Conservation (phyloP, 2,329 filamentous ascomycete genomes). For the Domatiomyces globalis region DNA sequence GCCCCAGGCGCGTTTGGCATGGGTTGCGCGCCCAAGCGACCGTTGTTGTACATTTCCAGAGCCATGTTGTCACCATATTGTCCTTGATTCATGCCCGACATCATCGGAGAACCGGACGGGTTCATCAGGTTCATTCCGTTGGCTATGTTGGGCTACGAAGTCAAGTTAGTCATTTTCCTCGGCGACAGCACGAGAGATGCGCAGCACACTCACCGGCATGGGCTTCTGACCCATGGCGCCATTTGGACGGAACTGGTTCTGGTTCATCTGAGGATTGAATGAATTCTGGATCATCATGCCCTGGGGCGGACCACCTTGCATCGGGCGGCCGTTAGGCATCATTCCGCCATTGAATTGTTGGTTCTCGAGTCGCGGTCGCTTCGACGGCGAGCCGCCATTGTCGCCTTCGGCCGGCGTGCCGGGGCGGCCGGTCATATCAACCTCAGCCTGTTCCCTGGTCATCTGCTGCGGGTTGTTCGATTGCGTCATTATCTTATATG, state of each 20-base stretch:
- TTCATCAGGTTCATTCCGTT: conserved; percentile 48
- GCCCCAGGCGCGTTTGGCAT: conserved; percentile 29
- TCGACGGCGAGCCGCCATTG: conserved; percentile 82
- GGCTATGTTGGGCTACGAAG: conserved; percentile 59
- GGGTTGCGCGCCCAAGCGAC: conserved; percentile 24
- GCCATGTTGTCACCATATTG: conserved; percentile 25
- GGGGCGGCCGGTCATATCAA: conserved; percentile 71
- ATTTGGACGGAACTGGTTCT: conserved; percentile 36
- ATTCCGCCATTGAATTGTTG: conserved; percentile 59
- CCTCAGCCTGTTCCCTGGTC: conserved; percentile 80
- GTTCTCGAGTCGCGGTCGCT: conserved; percentile 70
- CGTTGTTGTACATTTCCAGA: conserved; percentile 23
- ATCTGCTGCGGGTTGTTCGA: conserved; percentile 52
- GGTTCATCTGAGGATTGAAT: conserved; percentile 61
- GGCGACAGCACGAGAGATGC: conserved; percentile 52
- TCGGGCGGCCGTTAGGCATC: conserved; percentile 61
- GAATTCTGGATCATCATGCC: conserved; percentile 43
- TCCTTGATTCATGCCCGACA: conserved; percentile 55
- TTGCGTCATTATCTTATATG: conserved; percentile 10
- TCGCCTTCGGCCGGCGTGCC: conserved; percentile 72
- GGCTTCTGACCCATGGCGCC: conserved; percentile 47
- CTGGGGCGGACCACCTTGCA: conserved; percentile 37
- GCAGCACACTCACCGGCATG: conserved; percentile 62
- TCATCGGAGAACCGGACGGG: conserved; percentile 70
- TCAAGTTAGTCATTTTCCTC: conserved; percentile 63